A percentile compares a stretch with the other conserved stretches of the same genome.
Conservation (phyloP, 352 stramenopile genomes). For the Phytophthora tubulina region DNA sequence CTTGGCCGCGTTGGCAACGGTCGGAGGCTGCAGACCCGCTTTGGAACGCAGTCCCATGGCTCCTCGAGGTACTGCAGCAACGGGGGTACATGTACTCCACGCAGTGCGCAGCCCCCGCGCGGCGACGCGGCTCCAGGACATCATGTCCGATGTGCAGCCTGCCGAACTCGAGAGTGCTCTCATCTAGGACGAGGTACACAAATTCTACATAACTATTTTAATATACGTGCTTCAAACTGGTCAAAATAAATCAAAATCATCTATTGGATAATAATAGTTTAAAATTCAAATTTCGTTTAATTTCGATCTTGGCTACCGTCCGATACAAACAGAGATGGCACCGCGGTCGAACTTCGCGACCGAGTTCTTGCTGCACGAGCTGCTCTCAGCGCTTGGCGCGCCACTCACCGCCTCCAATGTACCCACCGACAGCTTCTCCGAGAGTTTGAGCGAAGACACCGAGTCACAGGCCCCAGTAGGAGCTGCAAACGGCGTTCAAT, state of each 20-base stretch:
- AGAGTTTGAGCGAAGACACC: constrained; percentile 63
- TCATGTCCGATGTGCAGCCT: constrained; percentile 34
- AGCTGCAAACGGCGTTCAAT: constrained; percentile 11
- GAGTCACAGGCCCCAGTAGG: constrained; percentile 48
- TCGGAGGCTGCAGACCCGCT: constrained; percentile 18
- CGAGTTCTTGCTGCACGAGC: constrained; percentile 67
- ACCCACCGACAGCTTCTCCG: constrained; percentile 43
- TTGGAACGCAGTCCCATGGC: constrained; percentile 33
- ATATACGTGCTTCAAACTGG: neutral
- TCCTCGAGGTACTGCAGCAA: constrained; percentile 16
- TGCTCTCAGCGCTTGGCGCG: constrained; percentile 58
- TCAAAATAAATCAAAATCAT: constrained; percentile 8
- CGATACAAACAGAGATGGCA: constrained; percentile 16
- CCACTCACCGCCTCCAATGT: neutral
- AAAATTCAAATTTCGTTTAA: constrained; percentile 9
- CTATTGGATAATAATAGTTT: constrained; percentile 7
- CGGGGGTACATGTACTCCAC: constrained; percentile 12
- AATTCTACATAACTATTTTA: no score
- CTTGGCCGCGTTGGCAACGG: constrained; percentile 14
- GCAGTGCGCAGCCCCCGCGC: constrained; percentile 27
- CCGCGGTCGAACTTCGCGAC: constrained; percentile 42
- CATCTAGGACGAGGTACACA: no score
- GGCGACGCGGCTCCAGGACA: constrained; percentile 38
- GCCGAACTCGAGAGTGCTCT: constrained; percentile 7
- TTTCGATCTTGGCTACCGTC: neutral